Base-by-base conservation (phyloP, 345 rosid species). In the Bruguiera parviflora region DNA sequence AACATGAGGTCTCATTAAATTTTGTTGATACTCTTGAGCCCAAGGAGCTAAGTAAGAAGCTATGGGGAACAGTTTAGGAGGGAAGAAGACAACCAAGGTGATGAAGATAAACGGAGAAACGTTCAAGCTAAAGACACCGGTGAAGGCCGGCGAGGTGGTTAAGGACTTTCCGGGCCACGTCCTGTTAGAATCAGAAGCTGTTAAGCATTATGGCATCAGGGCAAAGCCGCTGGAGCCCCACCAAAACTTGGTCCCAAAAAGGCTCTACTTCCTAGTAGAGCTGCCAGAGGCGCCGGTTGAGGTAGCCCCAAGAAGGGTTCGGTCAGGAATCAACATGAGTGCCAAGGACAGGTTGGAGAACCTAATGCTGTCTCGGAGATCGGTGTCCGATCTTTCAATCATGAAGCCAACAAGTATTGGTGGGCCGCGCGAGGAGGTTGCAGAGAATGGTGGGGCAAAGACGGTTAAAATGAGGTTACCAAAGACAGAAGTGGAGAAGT, bases 101-200 rank as follows among this genome's bases (percentile, higher is more conserved):
- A 96, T 96, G 99, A 96, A 88, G 77, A 87, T 90, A 63, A 79
- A 68, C 59, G 99, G 99, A 0, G 98, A 96, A 77, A 88, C 92
- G 32, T 51, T 85, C 58, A 90, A 92, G 87, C 20, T 92, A n/a
- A 83, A 80, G 77, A 84, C 96, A 0, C 99, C 98, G 1, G 89
- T 90, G 61, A 83, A 69, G n/a, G 97, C 96, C n/a, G 88, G 81
- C 16, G 90, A 85, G 43, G 91, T 89, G 15, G 70, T 87, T 7
- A 78, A 82, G 63, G 88, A 86, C 69, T 73, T 85, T 58, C 98
- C 98, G 0, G 96, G 96, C 0, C 81, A 77, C 49, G 96, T 87
- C 56, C 65, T 96, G 72, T 53, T 96, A 27, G 98, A 96, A 53
- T 96, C 98, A 0, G 96, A 92, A 73, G 73, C 88, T 0, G 92